A percentile compares a stretch with the other conserved stretches of the same genome.
phyloP scores from a whole-genome alignment of 495 filamentous ascomycete species.

The Astrothelium macrocarpum region DNA sequence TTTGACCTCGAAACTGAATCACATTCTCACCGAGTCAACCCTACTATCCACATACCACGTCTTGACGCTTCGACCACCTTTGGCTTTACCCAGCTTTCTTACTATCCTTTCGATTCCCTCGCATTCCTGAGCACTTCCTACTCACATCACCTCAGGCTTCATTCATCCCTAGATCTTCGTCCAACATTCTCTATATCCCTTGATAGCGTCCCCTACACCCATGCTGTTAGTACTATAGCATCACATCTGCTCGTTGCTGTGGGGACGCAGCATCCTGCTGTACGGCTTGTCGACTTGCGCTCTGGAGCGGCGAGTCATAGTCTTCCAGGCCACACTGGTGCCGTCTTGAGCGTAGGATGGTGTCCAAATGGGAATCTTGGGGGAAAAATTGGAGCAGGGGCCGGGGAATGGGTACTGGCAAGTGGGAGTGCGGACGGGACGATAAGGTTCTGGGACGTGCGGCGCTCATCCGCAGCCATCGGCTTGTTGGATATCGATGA shows the following conservation, averaged over 20 bases:
- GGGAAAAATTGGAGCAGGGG: not conserved
- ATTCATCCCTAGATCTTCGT: constrained; percentile 52
- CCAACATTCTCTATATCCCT: constrained; percentile 60
- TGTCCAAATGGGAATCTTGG: constrained; percentile 47
- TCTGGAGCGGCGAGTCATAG: constrained; percentile 69
- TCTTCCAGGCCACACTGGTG: constrained; percentile 61
- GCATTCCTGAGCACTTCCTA: constrained; percentile 76
- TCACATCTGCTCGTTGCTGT: constrained; percentile 70
- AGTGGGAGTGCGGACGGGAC: constrained; percentile 68
- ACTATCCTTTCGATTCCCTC: constrained; percentile 77
- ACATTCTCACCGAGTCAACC: constrained; percentile 16
- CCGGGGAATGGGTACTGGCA: constrained; percentile 60
- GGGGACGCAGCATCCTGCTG: constrained; percentile 67
- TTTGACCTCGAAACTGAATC: constrained; percentile 63
- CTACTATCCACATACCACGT: constrained; percentile 43
- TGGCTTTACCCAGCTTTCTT: constrained; percentile 73
- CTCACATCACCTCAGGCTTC: constrained; percentile 75
- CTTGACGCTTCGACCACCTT: constrained; percentile 40
- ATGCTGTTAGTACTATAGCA: constrained; percentile 63
- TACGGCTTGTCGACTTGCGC: constrained; percentile 73
- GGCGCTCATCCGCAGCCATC: constrained; percentile 59
- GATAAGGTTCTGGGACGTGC: constrained; percentile 76
- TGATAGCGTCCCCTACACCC: constrained; percentile 60
- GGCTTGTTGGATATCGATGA: constrained; percentile 74
- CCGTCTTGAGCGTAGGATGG: constrained; percentile 68